Percentiles rank a stretch among this genome's conserved stretches.
Evolutionary conservation across 257 asterid species (phyloP).

Genomic region (Petunia axillaris): DNA sequence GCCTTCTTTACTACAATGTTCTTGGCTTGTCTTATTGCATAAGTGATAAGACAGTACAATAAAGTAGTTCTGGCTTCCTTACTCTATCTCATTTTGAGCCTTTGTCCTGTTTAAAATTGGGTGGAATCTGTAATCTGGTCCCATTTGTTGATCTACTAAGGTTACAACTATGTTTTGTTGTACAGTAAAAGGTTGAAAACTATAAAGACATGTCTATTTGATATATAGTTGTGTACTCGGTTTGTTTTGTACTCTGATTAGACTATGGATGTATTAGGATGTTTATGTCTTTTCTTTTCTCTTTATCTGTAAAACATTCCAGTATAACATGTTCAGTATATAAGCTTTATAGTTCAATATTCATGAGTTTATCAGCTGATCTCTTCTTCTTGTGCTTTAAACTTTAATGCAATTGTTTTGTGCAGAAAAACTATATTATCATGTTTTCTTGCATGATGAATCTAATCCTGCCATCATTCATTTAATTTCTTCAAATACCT

Average conservation of each 20-base stretch:
- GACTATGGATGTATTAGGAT: not conserved
- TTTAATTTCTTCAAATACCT: no score
- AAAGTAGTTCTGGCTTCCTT: not conserved
- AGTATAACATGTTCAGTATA: no score
- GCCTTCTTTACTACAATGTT: slow-evolving; percentile 29
- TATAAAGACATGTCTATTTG: not conserved
- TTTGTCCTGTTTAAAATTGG: not conserved
- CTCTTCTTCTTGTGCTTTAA: no score
- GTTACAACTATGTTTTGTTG: slow-evolving; percentile 7
- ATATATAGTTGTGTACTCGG: not conserved
- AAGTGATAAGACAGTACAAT: not conserved
- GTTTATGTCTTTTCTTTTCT: no score
- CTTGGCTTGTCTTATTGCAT: slow-evolving; percentile 27
- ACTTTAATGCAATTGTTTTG: no score
- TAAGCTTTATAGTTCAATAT: no score
- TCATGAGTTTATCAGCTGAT: no score
- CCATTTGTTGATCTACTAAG: slow-evolving; percentile 9
- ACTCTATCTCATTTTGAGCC: not conserved
- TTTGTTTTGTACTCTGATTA: not conserved
- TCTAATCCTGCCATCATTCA: no score
- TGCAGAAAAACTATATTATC: no score
- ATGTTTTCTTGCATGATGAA: no score
- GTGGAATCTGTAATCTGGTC: no score
- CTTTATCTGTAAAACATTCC: no score
- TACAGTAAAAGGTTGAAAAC: not conserved